phyloP scores from a whole-genome alignment of 2,329 filamentous ascomycete species.

The Trichophyton rubrum region DNA sequence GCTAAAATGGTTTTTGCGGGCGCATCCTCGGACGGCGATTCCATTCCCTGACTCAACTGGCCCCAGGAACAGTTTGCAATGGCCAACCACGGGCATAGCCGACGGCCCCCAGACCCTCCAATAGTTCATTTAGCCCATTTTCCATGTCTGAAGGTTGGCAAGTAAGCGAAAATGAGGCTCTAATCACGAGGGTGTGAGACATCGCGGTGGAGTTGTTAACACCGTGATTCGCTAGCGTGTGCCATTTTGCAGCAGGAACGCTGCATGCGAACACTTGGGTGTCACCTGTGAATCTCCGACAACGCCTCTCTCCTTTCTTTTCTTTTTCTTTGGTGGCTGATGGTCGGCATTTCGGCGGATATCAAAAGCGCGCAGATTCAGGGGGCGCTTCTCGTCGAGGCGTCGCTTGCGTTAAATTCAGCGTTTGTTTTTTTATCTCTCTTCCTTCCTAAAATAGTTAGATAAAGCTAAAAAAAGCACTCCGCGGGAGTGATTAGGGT shows the following conservation, averaged over 20 bases:
- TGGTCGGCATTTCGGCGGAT: not conserved
- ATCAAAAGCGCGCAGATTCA: not conserved
- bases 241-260: not conserved
- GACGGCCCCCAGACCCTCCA: not conserved
- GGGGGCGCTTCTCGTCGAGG: not conserved
- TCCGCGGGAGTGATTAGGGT: not conserved
- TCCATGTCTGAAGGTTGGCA: not conserved
- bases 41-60: not conserved
- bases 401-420: too few relatives aligned
- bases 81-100: conserved; percentile 1
- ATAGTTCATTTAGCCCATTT: not conserved
- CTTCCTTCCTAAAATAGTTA: too few relatives aligned
- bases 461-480: not conserved
- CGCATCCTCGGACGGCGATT: not conserved
- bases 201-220: not conserved
- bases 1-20: not conserved
- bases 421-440: too few relatives aligned
- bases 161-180: not conserved
- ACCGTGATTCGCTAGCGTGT: not conserved
- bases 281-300: not conserved
- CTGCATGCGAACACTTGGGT: not conserved
- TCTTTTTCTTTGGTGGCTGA: not conserved
- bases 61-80: not conserved
- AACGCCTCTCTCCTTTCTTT: not conserved
- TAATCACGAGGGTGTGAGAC: not conserved